phyloP scores from a whole-genome alignment of 805 yeast genomes.

The Priceomyces melissophilus region DNA sequence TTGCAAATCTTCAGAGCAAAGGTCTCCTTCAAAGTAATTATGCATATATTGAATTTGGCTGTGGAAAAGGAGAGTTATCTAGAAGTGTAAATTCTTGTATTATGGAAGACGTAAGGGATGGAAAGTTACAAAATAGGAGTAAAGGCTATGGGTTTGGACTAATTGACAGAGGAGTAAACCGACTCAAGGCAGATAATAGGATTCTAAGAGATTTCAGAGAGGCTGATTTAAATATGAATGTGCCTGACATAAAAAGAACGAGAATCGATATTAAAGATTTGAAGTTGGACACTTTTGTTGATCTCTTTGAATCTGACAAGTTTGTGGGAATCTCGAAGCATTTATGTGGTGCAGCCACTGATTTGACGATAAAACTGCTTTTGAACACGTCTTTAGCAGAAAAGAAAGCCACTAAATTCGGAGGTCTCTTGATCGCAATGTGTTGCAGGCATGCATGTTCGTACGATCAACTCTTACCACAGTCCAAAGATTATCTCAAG shows the following conservation, averaged over 20 bases:
- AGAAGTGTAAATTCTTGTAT: constrained; percentile 51
- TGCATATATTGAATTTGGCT: constrained; percentile 75
- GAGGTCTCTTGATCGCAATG: constrained; percentile 79
- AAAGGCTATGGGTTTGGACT: constrained; percentile 48
- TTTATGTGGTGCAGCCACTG: constrained; percentile 93
- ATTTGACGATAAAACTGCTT: constrained; percentile 69
- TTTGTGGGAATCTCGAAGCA: constrained; percentile 79
- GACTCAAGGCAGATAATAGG: constrained; percentile 76
- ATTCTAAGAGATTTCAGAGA: constrained; percentile 51
- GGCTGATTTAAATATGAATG: constrained; percentile 3
- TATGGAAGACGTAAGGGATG: constrained; percentile 15
- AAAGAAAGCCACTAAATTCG: constrained; percentile 19
- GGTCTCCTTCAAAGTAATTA: constrained; percentile 32
- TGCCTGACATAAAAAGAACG: constrained; percentile 45
- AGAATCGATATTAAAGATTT: constrained; percentile 82
- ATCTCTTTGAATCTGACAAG: constrained; percentile 14
- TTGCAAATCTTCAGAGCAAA: constrained; percentile 55
- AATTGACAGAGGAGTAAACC: constrained; percentile 71
- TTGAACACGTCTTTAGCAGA: constrained; percentile 30
- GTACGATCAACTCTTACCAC: constrained; percentile 50
- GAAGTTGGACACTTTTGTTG: constrained; percentile 44
- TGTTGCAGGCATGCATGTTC: constrained; percentile 88
- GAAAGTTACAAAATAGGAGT: neutral
- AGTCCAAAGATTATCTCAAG: constrained; percentile 39
- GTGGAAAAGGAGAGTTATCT: constrained; percentile 85